These are phyloP conservation scores for Fragaria iinumae DNA, from an alignment of 306 rosid genomes.

Conservation along the genomic window DNA sequence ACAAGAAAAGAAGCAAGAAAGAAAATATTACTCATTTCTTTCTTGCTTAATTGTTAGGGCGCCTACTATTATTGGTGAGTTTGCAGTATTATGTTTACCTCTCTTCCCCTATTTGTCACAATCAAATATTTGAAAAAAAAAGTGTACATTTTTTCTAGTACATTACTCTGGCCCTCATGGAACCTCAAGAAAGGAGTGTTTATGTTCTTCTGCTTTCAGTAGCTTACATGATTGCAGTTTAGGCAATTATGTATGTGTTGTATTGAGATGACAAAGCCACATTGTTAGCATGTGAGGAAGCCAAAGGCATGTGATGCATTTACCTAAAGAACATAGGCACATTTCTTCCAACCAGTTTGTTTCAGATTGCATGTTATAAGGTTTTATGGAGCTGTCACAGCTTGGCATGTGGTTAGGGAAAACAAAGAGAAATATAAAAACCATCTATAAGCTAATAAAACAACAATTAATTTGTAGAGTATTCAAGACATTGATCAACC, in stretches of 20 bases:
- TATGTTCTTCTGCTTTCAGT: background rate
- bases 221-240: background rate
- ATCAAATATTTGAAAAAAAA: slow-evolving; percentile 45
- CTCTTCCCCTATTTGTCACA: slow-evolving; percentile 44
- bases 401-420: slow-evolving; percentile 21
- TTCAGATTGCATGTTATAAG: slow-evolving; percentile 26
- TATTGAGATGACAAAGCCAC: slow-evolving; percentile 17
- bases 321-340: slow-evolving; percentile 6
- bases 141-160: slow-evolving; percentile 53
- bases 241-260: background rate
- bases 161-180: background rate
- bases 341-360: slow-evolving; percentile 28
- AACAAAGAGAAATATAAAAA: background rate
- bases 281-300: slow-evolving; percentile 16
- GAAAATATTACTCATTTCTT: slow-evolving; percentile 46
- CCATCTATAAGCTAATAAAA: slow-evolving; percentile 5
- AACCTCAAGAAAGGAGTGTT: background rate
- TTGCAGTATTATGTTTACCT: slow-evolving; percentile 44
- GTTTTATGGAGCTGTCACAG: slow-evolving; percentile 12
- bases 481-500: background rate
- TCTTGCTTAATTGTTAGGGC: slow-evolving; percentile 46
- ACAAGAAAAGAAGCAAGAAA: slow-evolving; percentile 39
- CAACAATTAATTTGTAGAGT: background rate
- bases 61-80: slow-evolving; percentile 39
- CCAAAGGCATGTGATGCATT: slow-evolving; percentile 24